Conservation (phyloP, 1,284 basidiomycete species). For the Puccinia hordei region DNA sequence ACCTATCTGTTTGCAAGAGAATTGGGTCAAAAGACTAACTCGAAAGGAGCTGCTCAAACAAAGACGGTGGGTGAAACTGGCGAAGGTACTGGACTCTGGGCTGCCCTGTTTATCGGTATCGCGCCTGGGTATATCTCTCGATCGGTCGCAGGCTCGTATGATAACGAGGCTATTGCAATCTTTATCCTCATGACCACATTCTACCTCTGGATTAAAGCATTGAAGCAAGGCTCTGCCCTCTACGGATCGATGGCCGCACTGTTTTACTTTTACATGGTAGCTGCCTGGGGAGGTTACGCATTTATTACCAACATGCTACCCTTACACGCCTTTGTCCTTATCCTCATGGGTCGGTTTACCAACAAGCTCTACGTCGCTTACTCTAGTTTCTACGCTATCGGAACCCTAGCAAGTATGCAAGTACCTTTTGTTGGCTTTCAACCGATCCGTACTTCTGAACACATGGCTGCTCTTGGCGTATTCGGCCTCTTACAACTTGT, state of each 20-base stretch:
- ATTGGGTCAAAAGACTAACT: conserved; percentile 54
- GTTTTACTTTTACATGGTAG: conserved; percentile 99
- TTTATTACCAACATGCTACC: conserved; percentile 99
- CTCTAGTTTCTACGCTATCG: conserved; percentile 96
- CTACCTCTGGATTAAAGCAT: conserved; percentile 93
- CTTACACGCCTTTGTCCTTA: conserved; percentile 84
- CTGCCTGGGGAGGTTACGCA: conserved; percentile 99
- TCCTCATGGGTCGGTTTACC: conserved; percentile 96
- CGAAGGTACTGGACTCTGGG: conserved; percentile 87
- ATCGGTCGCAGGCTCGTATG: conserved; percentile 97
- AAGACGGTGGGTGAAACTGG: conserved; percentile 63
- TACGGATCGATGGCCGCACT: conserved; percentile 87
- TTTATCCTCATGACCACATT: conserved; percentile 99
- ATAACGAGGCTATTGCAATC: conserved; percentile 99
- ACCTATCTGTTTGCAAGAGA: conserved; percentile 77
- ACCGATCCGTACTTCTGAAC: conserved; percentile 94
- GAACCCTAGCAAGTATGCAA: conserved; percentile 96
- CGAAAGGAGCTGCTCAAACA: conserved; percentile 30
- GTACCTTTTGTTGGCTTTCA: conserved; percentile 99
- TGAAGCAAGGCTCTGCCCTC: conserved; percentile 89
- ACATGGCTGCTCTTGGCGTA: conserved; percentile 97
- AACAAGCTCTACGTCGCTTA: conserved; percentile 91
- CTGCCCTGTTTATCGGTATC: conserved; percentile 98
- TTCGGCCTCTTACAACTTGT: conserved; percentile 97
- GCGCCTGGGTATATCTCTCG: conserved; percentile 97